Conservation (phyloP, 768 basidiomycete genomes). For the Mycena venus region DNA sequence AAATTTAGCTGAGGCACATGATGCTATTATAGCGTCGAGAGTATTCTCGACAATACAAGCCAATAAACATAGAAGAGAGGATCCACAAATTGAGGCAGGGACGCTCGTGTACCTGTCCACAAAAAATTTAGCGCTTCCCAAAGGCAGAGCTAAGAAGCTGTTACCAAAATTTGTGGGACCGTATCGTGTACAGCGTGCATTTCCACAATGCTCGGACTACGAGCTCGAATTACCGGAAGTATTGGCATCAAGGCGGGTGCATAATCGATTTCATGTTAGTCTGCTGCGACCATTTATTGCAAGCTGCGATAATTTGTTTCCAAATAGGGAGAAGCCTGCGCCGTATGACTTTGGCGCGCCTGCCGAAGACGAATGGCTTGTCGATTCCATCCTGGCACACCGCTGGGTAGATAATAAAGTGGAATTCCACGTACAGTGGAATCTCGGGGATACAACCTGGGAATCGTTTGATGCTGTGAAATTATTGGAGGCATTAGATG, state of each 20-base stretch:
- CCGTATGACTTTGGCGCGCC: slow-evolving; percentile 52
- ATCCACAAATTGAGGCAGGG: slow-evolving; percentile 30
- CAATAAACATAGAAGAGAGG: background rate
- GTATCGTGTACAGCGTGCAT: slow-evolving; percentile 42
- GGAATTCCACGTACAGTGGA: slow-evolving; percentile 46
- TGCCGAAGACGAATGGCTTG: slow-evolving; percentile 51
- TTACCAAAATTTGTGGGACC: slow-evolving; percentile 29
- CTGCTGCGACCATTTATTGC: slow-evolving; percentile 49
- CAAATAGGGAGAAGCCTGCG: slow-evolving; percentile 36
- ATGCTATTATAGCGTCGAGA: background rate
- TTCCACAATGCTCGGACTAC: slow-evolving; percentile 42
- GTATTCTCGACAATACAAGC: background rate
- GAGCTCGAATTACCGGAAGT: slow-evolving; percentile 42
- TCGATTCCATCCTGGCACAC: slow-evolving; percentile 49
- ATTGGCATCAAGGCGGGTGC: slow-evolving; percentile 40
- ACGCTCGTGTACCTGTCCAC: slow-evolving; percentile 52
- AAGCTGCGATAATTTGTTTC: slow-evolving; percentile 53
- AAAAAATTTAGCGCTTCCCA: slow-evolving; percentile 49
- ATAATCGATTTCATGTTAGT: slow-evolving; percentile 27
- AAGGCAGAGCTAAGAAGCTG: slow-evolving; percentile 48
- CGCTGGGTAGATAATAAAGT: slow-evolving; percentile 30
- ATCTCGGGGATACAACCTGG: slow-evolving; percentile 48
- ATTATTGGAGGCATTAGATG: background rate
- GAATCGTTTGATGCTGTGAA: slow-evolving; percentile 22
- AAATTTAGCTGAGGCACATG: background rate